Evolutionary conservation across 805 yeast genomes (phyloP).

Genomic region (Kluyveromyces lactis): DNA sequence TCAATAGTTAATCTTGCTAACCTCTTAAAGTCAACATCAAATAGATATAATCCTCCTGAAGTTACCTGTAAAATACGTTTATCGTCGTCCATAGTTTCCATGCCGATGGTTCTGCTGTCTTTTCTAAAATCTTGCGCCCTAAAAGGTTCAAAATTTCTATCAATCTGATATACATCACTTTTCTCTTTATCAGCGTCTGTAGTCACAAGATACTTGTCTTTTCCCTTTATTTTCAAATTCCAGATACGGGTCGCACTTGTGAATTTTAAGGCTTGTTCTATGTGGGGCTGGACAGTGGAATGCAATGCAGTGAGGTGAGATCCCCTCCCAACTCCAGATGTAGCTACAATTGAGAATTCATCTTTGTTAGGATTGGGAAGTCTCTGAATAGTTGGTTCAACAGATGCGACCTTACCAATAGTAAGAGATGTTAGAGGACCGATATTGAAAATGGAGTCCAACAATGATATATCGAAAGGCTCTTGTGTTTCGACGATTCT

Average conservation of each 20-base stretch:
- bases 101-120: slow-evolving; percentile 55
- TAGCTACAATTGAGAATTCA: slow-evolving; percentile 60
- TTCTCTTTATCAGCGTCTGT: slow-evolving; percentile 57
- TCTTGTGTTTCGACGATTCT: slow-evolving; percentile 17
- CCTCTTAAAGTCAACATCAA: slow-evolving; percentile 51
- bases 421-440: slow-evolving; percentile 73
- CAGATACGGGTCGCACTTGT: slow-evolving; percentile 68
- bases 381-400: slow-evolving; percentile 48
- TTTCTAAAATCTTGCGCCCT: slow-evolving; percentile 56
- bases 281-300: slow-evolving; percentile 59
- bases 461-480: slow-evolving; percentile 35
- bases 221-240: slow-evolving; percentile 44
- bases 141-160: slow-evolving; percentile 52
- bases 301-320: slow-evolving; percentile 54
- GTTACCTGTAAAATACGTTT: slow-evolving; percentile 69
- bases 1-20: slow-evolving; percentile 44
- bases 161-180: slow-evolving; percentile 60
- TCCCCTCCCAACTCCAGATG: slow-evolving; percentile 53
- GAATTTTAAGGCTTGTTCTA: slow-evolving; percentile 61
- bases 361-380: slow-evolving; percentile 58
- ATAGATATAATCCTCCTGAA: slow-evolving; percentile 52
- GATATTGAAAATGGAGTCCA: slow-evolving; percentile 50
- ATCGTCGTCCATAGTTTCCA: slow-evolving; percentile 49
- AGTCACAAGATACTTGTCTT: slow-evolving; percentile 56
- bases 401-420: slow-evolving; percentile 46